Evolutionary conservation across 2,329 filamentous ascomycete species (phyloP).

Genomic region (Sarocladiaceae sp.): DNA sequence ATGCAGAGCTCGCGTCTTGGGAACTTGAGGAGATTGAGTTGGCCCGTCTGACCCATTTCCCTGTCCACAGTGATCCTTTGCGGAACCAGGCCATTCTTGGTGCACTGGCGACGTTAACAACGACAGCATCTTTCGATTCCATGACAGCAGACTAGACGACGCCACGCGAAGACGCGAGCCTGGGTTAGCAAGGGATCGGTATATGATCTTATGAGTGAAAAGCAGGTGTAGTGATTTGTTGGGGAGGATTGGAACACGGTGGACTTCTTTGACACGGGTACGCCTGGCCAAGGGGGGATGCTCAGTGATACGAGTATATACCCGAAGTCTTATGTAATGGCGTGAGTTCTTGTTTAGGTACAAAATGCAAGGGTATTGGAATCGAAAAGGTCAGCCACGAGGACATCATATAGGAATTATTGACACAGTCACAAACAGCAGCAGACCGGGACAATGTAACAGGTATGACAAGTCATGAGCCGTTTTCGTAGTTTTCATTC

Average conservation of each 20-base stretch:
- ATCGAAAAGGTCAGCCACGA: background rate
- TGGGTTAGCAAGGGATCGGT: too few species aligned
- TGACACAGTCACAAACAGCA: background rate
- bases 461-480: slow-evolving; percentile 7
- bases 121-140: too few species aligned
- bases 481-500: slow-evolving; percentile 8
- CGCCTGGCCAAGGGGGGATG: too few species aligned
- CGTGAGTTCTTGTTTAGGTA: too few species aligned
- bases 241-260: background rate
- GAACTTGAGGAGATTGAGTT: background rate
- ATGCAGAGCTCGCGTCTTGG: background rate
- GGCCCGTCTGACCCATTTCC: background rate
- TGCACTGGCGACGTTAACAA: background rate
- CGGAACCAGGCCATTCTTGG: background rate
- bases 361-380: too few species aligned
- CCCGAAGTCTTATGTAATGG: too few species aligned
- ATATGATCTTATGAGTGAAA: too few species aligned
- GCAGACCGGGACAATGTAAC: background rate
- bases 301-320: too few species aligned
- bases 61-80: background rate
- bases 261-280: too few species aligned
- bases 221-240: background rate
- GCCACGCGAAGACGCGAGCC: too few species aligned
- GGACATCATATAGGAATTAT: background rate
- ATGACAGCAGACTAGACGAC: too few species aligned